phyloP scores from a whole-genome alignment of 306 rosid genomes.

The Styphnolobium japonicum region DNA sequence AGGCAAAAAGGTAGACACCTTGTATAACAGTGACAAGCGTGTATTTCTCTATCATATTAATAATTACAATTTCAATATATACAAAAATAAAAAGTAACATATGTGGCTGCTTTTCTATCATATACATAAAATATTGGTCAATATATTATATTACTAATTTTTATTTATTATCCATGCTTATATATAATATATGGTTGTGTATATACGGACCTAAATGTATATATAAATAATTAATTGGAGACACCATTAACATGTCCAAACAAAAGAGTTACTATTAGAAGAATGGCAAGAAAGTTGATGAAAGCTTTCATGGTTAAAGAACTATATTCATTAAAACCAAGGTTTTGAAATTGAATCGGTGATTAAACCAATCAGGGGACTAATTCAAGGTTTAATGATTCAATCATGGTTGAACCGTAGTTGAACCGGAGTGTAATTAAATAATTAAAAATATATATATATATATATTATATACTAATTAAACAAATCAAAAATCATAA shows the following conservation, averaged over 20 bases:
- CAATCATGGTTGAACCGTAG: too few relatives aligned
- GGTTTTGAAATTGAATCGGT: too few relatives aligned
- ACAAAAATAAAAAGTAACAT: background rate
- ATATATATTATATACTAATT: too few relatives aligned
- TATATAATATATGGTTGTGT: background rate
- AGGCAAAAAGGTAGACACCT: background rate
- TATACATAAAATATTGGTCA: background rate
- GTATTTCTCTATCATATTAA: background rate
- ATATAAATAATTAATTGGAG: background rate
- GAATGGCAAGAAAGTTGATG: background rate
- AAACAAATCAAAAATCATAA: too few relatives aligned
- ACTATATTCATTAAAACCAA: too few relatives aligned
- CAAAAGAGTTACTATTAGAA: background rate
- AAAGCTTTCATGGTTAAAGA: background rate
- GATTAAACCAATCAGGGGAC: too few relatives aligned
- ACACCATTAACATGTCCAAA: background rate
- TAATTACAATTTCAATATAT: background rate
- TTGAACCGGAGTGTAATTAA: too few relatives aligned
- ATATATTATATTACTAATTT: background rate
- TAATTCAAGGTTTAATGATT: too few relatives aligned
- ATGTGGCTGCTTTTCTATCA: background rate
- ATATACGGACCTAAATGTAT: background rate
- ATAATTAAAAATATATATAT: too few relatives aligned
- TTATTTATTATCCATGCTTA: background rate
- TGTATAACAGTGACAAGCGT: background rate